Base-by-base conservation (phyloP, 352 stramenopile species). In the Globisporangium nagaii region DNA sequence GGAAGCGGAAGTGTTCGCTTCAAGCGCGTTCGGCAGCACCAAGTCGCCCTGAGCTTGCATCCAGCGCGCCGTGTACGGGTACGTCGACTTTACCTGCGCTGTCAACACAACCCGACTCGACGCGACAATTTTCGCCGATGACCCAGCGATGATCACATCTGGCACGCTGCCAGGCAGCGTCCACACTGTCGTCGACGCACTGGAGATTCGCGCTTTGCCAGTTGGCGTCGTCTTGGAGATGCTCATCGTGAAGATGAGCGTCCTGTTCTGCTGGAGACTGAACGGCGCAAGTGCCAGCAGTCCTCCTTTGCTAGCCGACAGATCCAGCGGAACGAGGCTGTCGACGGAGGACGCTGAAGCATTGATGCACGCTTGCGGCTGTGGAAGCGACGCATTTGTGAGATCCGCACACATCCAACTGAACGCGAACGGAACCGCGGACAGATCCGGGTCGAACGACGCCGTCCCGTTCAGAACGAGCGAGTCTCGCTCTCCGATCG, bases 21-120 rank as follows among this genome's bases (percentile, higher is more conserved):
- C 58, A 2, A 46, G 45, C 9, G 58, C 47, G 34, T 47, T 53
- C 0, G 73, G 65, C 10, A 88, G 53, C 1, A 53, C 56, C 4
- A 92, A 55, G 36, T 92, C 79, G 25, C 81, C 81, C 39, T 85
- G 56, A 0, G 71, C 67, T 65, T 92, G 70, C 0, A 65, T 50
- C 81, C 81, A 92, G 1, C 66, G 60, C 1, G 61, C 53, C 0
- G 60, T 77, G 54, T 71, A 88, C n/a, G 79, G 81, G 41, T 89
- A 92, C 27, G 79, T 65, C 13, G 81, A 90, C 37, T 45, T 70
- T 19, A 90, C 68, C 0, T 53, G 49, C 1, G 61, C 65, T 1
- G 49, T 60, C 4, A 92, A 47, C 1, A 52, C 45, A 2, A 92
- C 40, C 2, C 76, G 68, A 2, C 39, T 71, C 0, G 75, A 66